phyloP scores from a whole-genome alignment of 2,329 filamentous ascomycete species.

The Claviceps fusiformis region DNA sequence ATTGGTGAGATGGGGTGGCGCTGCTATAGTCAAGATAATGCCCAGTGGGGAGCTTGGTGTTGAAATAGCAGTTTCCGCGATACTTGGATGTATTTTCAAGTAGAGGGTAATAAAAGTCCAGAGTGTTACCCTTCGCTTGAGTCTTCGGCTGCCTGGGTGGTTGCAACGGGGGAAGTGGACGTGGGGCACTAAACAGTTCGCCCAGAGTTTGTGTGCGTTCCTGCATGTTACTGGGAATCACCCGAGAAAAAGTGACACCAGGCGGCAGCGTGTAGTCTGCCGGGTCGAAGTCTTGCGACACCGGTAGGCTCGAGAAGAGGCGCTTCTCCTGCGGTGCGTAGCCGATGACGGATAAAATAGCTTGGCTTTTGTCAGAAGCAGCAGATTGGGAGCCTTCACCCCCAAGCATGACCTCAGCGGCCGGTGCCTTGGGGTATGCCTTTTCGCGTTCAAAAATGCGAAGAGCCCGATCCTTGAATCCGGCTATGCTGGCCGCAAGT shows the following conservation, averaged over 20 bases:
- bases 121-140: slow-evolving; percentile 46
- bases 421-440: slow-evolving; percentile 29
- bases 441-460: slow-evolving; percentile 49
- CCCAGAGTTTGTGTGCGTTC: slow-evolving; percentile 53
- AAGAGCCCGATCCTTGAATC: slow-evolving; percentile 50
- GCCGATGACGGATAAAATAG: slow-evolving; percentile 65
- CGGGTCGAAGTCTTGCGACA: slow-evolving; percentile 17
- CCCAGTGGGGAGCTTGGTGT: slow-evolving; percentile 50
- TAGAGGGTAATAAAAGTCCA: slow-evolving; percentile 41
- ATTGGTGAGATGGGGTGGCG: slow-evolving; percentile 40
- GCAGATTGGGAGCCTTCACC: slow-evolving; percentile 26
- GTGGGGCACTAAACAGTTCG: slow-evolving; percentile 57
- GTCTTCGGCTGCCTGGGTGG: slow-evolving; percentile 60
- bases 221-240: slow-evolving; percentile 20
- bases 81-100: slow-evolving; percentile 40
- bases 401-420: slow-evolving; percentile 23
- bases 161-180: slow-evolving; percentile 50
- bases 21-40: slow-evolving; percentile 60
- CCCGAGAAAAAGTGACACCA: slow-evolving; percentile 44
- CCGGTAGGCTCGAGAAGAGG: slow-evolving; percentile 70
- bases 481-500: slow-evolving; percentile 30
- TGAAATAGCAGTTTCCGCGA: slow-evolving; percentile 48
- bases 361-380: slow-evolving; percentile 28
- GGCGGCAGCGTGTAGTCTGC: slow-evolving; percentile 48
- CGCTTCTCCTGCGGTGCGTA: slow-evolving; percentile 62